phyloP scores from a whole-genome alignment of 495 filamentous ascomycete species.

The Viridothelium virens region DNA sequence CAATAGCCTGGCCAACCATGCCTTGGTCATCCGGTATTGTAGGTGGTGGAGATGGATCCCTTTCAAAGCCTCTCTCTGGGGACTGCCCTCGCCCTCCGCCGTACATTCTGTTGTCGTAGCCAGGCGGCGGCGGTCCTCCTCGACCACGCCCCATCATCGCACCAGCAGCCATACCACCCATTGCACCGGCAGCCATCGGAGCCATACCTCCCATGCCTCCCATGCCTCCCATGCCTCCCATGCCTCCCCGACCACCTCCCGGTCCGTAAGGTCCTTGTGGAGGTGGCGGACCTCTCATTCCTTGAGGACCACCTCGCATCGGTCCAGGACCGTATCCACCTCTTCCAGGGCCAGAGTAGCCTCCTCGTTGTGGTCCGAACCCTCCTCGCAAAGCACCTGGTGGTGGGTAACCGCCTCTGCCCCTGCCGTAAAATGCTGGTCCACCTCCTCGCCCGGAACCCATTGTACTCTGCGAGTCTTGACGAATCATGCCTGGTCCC shows the following conservation, averaged over 20 bases:
- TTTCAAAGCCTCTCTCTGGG: background rate
- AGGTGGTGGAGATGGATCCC: slow-evolving; percentile 2
- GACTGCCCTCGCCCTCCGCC: background rate
- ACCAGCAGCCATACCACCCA: slow-evolving; percentile 29
- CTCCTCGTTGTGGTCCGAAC: slow-evolving; percentile 29
- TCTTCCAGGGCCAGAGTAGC: slow-evolving; percentile 22
- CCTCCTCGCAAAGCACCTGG: slow-evolving; percentile 41
- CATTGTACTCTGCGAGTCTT: slow-evolving; percentile 38
- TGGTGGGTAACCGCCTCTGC: slow-evolving; percentile 34
- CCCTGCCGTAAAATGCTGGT: slow-evolving; percentile 39
- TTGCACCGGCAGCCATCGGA: slow-evolving; percentile 28
- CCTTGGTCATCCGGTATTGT: background rate
- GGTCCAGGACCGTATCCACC: slow-evolving; percentile 27
- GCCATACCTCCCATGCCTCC: slow-evolving; percentile 35
- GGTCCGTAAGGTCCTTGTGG: slow-evolving; percentile 14
- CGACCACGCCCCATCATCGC: slow-evolving; percentile 45
- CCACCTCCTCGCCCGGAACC: slow-evolving; percentile 29
- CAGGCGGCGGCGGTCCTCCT: slow-evolving; percentile 47
- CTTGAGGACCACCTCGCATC: slow-evolving; percentile 19
- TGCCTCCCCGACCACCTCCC: slow-evolving; percentile 28
- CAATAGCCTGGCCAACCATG: slow-evolving; percentile 63
- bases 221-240: slow-evolving; percentile 32
- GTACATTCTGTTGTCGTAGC: slow-evolving; percentile 23
- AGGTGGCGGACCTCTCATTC: slow-evolving; percentile 28
- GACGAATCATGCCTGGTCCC: slow-evolving; percentile 46